Evolutionary conservation across 208 protist species (phyloP).

Genomic region (Wallacemonas collosoma): DNA sequence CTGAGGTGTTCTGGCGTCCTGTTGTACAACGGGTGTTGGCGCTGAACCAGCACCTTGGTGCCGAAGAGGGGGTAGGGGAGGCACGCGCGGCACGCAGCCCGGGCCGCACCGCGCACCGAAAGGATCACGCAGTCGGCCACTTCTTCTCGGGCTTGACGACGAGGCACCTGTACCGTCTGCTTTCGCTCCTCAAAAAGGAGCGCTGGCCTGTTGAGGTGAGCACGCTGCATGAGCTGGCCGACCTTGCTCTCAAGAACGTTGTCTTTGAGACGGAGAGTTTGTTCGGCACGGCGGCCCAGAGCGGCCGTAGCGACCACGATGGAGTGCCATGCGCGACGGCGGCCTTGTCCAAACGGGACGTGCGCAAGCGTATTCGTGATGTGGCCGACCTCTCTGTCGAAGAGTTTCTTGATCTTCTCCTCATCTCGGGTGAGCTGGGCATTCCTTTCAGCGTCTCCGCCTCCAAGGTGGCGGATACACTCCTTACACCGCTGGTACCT

Average conservation of each 20-base stretch:
- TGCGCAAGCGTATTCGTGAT: slow-evolving; percentile 26
- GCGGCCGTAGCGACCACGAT: no score
- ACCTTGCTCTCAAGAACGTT: slow-evolving; percentile 77
- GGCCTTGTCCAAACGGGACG: neutral
- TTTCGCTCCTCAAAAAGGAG: slow-evolving; percentile 57
- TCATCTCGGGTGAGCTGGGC: slow-evolving; percentile 61
- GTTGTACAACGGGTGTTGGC: slow-evolving; percentile 43
- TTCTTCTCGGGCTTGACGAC: slow-evolving; percentile 80
- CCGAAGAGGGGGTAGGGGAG: slow-evolving; percentile 8
- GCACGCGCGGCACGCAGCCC: no score
- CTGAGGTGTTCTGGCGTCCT: slow-evolving; percentile 59
- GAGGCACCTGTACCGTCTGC: slow-evolving; percentile 71
- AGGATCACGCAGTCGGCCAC: slow-evolving; percentile 25
- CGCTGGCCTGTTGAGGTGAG: slow-evolving; percentile 47
- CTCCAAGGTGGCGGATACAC: slow-evolving; percentile 36
- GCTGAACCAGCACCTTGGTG: slow-evolving; percentile 48
- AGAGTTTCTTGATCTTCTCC: slow-evolving; percentile 63
- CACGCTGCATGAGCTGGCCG: slow-evolving; percentile 53
- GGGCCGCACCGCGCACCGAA: no score
- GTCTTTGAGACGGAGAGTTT: slow-evolving; percentile 65
- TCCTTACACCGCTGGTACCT: slow-evolving; percentile 59
- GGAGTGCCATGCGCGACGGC: no score
- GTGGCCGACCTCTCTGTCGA: slow-evolving; percentile 36
- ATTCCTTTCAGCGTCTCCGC: slow-evolving; percentile 51
- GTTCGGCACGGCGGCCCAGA: no score